Base-by-base conservation (phyloP, 441 rosid species). In the Arabidopsis hybrid region DNA sequence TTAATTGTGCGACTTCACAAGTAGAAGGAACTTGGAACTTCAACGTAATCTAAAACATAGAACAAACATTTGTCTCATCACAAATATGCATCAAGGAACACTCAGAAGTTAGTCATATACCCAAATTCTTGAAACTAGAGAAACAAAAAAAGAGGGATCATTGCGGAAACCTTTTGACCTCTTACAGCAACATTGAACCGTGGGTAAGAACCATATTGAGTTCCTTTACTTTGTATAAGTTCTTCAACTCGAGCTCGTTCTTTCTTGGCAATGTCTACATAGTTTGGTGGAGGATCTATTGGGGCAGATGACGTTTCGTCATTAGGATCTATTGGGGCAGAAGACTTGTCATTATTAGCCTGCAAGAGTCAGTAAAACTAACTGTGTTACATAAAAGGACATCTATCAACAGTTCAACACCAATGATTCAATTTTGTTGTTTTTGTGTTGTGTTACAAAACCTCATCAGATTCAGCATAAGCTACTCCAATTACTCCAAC, bases 1-100 rank as follows among this genome's bases (percentile, higher is more conserved):
- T 87, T 79, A 95, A 67, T 56, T 91, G 92, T 3, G 93, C 83
- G 49, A 88, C 80, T 79, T 95, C 98, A 81, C 92, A 87, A 26
- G 82, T 76, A 52, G 90, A 81, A 78, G 94, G 91, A 64, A 92
- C 81, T 82, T 88, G 97, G 74, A 94, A 94, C 87, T 86, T 90
- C 83, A 92, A 65, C 4, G 92, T 86, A 59, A 89, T 82, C 99
- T 92, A 62, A 43, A 43, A 62, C 3, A 62, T 29, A 62, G 8
- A 42, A 43, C 6, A 62, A 43, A 8, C 8, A 0, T 26, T 29
- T 29, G 36, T 43, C 6, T 61, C 51, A 9, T 61, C 6, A 0
- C 26, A 61, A 1, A 8, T 43, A 43, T 43, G 8, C 26, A 62
- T 43, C 53, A 29, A 62, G 39, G 0, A 62, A n/a, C 53, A 29